These are phyloP conservation scores for Beauveria sp. DNA, from an alignment of 2,329 filamentous ascomycete genomes.

Conservation along the genomic window DNA sequence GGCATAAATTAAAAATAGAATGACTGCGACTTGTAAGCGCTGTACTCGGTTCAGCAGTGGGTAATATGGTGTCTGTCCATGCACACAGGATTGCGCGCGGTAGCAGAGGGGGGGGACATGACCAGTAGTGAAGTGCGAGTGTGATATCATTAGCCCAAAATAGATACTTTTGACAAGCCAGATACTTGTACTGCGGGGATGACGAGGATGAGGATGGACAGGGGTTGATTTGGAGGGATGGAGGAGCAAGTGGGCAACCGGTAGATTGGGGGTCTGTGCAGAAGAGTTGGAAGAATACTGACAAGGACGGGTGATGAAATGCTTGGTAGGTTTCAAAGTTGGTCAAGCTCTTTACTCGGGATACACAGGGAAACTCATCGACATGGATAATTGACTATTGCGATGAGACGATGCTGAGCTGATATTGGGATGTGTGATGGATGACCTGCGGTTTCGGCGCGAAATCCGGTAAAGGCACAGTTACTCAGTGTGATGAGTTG, in stretches of 20 bases:
- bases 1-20: conserved; percentile 31
- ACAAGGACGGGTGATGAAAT: too few species aligned
- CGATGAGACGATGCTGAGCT: too few species aligned
- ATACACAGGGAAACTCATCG: too few species aligned
- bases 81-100: background rate
- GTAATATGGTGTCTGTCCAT: background rate
- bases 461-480: background rate
- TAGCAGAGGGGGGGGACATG: background rate
- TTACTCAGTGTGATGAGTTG: background rate
- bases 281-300: too few species aligned
- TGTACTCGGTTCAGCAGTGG: background rate
- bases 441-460: background rate
- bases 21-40: conserved; percentile 12
- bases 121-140: background rate
- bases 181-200: background rate
- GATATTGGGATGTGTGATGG: background rate
- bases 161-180: background rate
- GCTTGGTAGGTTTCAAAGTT: too few species aligned
- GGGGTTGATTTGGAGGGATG: background rate
- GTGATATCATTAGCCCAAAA: conserved; percentile 1
- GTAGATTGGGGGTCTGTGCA: too few species aligned
- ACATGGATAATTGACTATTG: too few species aligned
- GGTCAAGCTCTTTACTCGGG: too few species aligned
- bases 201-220: background rate
- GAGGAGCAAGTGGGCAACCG: background rate